Evolutionary conservation across 108 stramenopile genomes (phyloP), one percentile per base, ranked within the genome.

Genomic region (Fistulifera solaris): DNA sequence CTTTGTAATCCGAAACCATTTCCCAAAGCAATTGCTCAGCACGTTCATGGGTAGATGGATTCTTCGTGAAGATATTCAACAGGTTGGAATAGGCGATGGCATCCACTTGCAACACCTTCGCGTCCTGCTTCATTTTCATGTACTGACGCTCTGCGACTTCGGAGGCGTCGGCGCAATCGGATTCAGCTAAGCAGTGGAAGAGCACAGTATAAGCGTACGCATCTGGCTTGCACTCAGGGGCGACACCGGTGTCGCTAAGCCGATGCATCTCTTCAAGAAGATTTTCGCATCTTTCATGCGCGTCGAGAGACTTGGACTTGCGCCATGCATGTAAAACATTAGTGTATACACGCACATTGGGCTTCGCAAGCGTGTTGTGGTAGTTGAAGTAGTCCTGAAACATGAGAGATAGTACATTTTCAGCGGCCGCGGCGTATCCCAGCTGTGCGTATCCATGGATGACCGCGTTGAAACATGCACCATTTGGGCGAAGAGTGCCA

Each of bases 321-420:
- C 56, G 58, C 73, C 73, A 75, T 13, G 73, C 73, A 46, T 65
- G 67, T 22, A 75, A 31, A 0, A 69, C 64, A 42, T 18, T 57
- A 2, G 56, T 57, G 25, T 40, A 57, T 3, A 44, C 23, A n/a
- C 18, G 40, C 2, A 27, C 26, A 27, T 51, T 51, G 5, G 50
- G 50, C 26, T 27, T 22, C 27, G 50, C 50, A 16, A 51, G n/a
- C 2, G 7, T 19, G 56, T 57, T 44, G 2, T 41, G 42, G 22
- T 44, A 1, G 21, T 57, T 16, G 25, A 44, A 19, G 25, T 24
- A 42, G 1, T 44, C 40, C 40, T 23, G 25, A 21, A 39, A 57
- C 56, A 57, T 57, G 21, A 57, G 43, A 43, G 21, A n/a, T 17
- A 55, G 23, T 8, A 57, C 27, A 7, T 39, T 22, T 40, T 57